These are phyloP conservation scores for Fusarium albidum DNA, from an alignment of 2,329 filamentous ascomycete genomes.

Conservation along the genomic window DNA sequence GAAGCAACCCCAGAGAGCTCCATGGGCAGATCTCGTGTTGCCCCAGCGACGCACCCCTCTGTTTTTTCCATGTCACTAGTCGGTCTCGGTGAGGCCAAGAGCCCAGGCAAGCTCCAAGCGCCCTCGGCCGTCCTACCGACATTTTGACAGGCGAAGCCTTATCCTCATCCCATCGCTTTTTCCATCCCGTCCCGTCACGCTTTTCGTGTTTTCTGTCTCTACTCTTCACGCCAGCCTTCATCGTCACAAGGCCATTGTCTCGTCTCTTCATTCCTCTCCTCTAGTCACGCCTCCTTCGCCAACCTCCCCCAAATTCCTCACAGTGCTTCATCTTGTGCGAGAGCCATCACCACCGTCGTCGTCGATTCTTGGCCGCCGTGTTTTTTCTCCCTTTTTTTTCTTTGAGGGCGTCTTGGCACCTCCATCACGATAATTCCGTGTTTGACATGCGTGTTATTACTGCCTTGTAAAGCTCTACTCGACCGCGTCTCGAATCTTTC, in stretches of 20 bases:
- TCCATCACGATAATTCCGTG: conserved; percentile 15
- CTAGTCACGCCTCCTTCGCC: conserved; percentile 5
- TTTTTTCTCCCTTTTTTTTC: conserved; percentile 8
- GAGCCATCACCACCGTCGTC: conserved; percentile 6
- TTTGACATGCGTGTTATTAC: conserved; percentile 37
- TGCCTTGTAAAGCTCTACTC: conserved; percentile 23
- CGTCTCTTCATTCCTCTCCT: conserved; percentile 10
- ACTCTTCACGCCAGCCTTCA: conserved; percentile 12
- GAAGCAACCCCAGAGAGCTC: conserved; percentile 4
- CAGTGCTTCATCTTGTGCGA: conserved; percentile 8
- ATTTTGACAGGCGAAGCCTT: conserved; percentile 35
- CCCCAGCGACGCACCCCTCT: conserved; percentile 13
- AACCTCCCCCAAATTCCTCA: conserved; percentile 15
- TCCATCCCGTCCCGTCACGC: conserved; percentile 20
- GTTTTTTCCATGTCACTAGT: conserved; percentile 19
- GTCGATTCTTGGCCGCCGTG: conserved; percentile 2
- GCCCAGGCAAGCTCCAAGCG: conserved; percentile 10
- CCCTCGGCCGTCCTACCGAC: conserved; percentile 34
- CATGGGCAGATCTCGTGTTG: conserved; percentile 13
- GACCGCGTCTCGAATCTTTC: conserved; percentile 22
- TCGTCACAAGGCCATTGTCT: conserved; percentile 23
- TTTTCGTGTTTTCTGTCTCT: conserved; percentile 19
- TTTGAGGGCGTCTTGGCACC: conserved; percentile 26
- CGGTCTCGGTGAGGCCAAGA: background rate
- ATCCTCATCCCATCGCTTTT: conserved; percentile 27